phyloP scores from a whole-genome alignment of 805 yeast species.

The Cyberlindnera japonica region DNA sequence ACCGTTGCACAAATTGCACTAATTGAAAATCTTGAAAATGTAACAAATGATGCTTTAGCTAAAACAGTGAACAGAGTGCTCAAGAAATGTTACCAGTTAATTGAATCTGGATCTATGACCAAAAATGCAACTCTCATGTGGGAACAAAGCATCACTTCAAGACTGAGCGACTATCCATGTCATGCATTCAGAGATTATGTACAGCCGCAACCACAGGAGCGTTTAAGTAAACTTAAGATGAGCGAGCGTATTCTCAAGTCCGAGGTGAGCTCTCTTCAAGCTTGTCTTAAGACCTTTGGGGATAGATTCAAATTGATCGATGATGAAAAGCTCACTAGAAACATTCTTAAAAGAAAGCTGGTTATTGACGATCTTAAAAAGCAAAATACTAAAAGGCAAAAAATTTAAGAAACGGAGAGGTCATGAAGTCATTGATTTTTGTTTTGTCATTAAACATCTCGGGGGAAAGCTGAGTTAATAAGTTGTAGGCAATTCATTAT shows the following conservation, averaged over 20 bases:
- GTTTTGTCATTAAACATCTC: not conserved
- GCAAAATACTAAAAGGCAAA: slow-evolving; percentile 30
- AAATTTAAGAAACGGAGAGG: slow-evolving; percentile 5
- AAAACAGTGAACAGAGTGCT: slow-evolving; percentile 45
- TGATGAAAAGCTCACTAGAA: slow-evolving; percentile 57
- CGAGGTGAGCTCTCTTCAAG: slow-evolving; percentile 49
- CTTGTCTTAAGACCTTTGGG: slow-evolving; percentile 30
- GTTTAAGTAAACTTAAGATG: slow-evolving; percentile 34
- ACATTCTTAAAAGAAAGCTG: slow-evolving; percentile 50
- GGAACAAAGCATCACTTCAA: slow-evolving; percentile 26
- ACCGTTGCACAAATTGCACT: slow-evolving; percentile 30
- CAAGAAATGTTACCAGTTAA: slow-evolving; percentile 57
- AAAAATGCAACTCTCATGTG: slow-evolving; percentile 27
- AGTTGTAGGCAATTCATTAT: too few relatives aligned
- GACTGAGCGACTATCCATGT: slow-evolving; percentile 47
- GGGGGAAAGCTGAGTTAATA: not conserved
- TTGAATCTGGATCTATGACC: slow-evolving; percentile 48
- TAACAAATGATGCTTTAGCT: slow-evolving; percentile 16
- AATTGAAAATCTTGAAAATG: slow-evolving; percentile 5
- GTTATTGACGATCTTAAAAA: slow-evolving; percentile 22
- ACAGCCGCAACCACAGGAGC: slow-evolving; percentile 18
- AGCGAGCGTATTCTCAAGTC: slow-evolving; percentile 53
- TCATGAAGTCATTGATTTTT: not conserved
- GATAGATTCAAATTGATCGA: slow-evolving; percentile 42
- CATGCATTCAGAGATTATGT: slow-evolving; percentile 28